Base-by-base conservation (phyloP, 495 filamentous ascomycete species). In the Annulohypoxylon bovei region DNA sequence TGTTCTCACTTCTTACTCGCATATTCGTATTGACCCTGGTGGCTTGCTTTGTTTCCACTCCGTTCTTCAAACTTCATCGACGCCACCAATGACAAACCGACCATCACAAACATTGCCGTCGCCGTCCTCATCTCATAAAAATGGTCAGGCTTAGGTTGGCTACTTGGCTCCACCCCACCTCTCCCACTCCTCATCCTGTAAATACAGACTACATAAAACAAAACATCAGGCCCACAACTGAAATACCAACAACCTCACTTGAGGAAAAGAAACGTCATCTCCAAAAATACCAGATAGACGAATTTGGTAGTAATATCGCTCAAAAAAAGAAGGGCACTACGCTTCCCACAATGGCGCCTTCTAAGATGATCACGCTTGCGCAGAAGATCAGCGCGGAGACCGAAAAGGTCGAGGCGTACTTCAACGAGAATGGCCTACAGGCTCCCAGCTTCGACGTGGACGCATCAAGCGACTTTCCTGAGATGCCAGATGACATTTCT, bases 351-450 rank as follows among this genome's bases (percentile, higher is more conserved):
- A 37, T 53, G 7, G 59, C 77, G 8, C 65, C 78, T 1, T 79
- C 80, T 6, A 67, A 74, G 39, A 79, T 83, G 75, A 53, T 76
- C 18, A 68, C 50, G n/a, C 68, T 83, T 28, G 79, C 80, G 6
- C 67, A 77, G 62, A 76, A 77, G 64, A 82, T 83, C 40, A 65
- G 74, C 37, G 47, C 60, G 8, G 80, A 81, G n/a, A 79, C 81
- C 0, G 76, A 78, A 54, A 83, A 78, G 62, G 68, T 83, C 23
- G 79, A 83, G 62, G 58, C 76, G 0, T 81, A 81, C 62, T 76
- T 83, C 57, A 69, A 70, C n/a, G 65, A 67, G 6, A 75, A 83
- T 42, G 74, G 76, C 54, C 64, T 82, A 0, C 74, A 72, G 20
- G 61, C 74, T 50, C 79, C 79, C n/a, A 76, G 75, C 63, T 81